phyloP scores from a whole-genome alignment of 2,329 filamentous ascomycete species.

The Fusarium sp. region DNA sequence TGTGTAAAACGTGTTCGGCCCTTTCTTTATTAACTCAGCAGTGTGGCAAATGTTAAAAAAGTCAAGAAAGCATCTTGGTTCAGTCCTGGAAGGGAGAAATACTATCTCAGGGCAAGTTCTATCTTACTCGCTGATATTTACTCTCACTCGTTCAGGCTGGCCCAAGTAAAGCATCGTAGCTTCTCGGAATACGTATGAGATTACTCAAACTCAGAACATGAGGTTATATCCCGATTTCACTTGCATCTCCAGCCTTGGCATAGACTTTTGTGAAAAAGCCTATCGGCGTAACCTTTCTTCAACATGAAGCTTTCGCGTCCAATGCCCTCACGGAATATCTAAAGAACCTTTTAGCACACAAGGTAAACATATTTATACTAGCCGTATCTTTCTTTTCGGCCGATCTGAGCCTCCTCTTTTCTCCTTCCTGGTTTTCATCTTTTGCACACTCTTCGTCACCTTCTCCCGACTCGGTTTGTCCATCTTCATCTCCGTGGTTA shows the following conservation, averaged over 20 bases:
- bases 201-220: background rate
- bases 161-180: background rate
- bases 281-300: background rate
- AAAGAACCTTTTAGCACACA: background rate
- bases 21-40: background rate
- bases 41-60: background rate
- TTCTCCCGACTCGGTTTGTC: background rate
- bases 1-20: accelerated
- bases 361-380: background rate
- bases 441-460: background rate
- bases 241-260: background rate
- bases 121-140: background rate
- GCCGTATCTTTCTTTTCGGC: no score
- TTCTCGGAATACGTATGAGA: background rate
- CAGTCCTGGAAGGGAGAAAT: background rate
- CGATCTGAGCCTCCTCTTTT: background rate
- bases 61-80: background rate
- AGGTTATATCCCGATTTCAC: background rate
- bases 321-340: background rate
- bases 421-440: background rate
- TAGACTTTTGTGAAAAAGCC: background rate
- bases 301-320: background rate
- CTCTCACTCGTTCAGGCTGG: background rate
- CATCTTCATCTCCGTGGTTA: background rate
- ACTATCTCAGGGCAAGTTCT: background rate